A percentile compares a stretch with the other conserved stretches of the same genome.
These are phyloP conservation scores for Penicillium odoratum DNA, from an alignment of 495 filamentous ascomycete species.

Conservation along the genomic window DNA sequence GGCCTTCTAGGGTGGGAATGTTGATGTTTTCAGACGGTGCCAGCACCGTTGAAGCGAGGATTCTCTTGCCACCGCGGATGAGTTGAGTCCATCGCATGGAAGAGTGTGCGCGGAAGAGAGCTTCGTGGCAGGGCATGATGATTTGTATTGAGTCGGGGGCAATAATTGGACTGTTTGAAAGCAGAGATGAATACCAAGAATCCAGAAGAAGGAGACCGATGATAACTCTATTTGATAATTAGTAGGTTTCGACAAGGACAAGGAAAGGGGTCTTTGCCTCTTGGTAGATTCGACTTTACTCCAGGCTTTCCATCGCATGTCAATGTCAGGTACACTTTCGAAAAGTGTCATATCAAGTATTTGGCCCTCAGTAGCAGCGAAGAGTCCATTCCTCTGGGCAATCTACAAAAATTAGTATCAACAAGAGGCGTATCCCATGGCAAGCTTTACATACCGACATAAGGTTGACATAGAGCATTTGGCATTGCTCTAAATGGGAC, in stretches of 20 bases:
- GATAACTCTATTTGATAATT: slow-evolving; percentile 35
- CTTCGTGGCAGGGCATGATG: slow-evolving; percentile 47
- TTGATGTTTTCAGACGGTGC: slow-evolving; percentile 40
- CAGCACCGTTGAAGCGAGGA: slow-evolving; percentile 41
- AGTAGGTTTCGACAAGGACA: neutral
- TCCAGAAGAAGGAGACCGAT: slow-evolving; percentile 51
- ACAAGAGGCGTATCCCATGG: neutral
- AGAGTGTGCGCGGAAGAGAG: slow-evolving; percentile 46
- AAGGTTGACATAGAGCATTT: slow-evolving; percentile 52
- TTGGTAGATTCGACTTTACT: slow-evolving; percentile 52
- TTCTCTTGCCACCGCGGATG: slow-evolving; percentile 37
- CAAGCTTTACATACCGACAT: slow-evolving; percentile 42
- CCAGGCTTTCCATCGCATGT: slow-evolving; percentile 55
- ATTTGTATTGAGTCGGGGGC: slow-evolving; percentile 49
- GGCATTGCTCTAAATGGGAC: slow-evolving; percentile 44
- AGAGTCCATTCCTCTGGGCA: slow-evolving; percentile 52
- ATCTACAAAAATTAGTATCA: slow-evolving; percentile 29
- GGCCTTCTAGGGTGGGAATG: slow-evolving; percentile 35
- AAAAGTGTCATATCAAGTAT: slow-evolving; percentile 48
- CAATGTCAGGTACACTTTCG: slow-evolving; percentile 46
- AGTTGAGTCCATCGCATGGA: slow-evolving; percentile 50
- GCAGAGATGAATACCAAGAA: slow-evolving; percentile 51
- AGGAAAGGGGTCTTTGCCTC: slow-evolving; percentile 30
- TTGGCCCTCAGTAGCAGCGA: slow-evolving; percentile 47
- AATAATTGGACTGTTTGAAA: slow-evolving; percentile 50